Evolutionary conservation across 2,329 filamentous ascomycete species (phyloP), one percentile per base, ranked within the genome.

Genomic region (Aspergillus brunneoviolaceus): DNA sequence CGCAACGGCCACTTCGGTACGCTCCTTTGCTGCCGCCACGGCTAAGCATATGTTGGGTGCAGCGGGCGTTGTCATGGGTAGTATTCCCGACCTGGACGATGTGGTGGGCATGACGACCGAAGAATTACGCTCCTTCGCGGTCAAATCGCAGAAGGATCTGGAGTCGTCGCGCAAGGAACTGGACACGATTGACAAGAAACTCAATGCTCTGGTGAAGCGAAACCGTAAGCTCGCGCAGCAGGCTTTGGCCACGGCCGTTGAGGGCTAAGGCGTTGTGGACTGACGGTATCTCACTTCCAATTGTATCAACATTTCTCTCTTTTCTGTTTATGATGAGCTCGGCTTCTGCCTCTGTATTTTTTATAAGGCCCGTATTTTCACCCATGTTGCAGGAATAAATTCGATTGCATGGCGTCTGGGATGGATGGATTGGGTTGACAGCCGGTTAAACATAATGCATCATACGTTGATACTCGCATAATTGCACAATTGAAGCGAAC

Each of bases 151-250:
- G 29, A 84, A 87, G 56, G 89, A 94, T 74, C 87, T 92, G 77
- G 89, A 92, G 65, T 80, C 81, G 10, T 84, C 93, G 66, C 87
- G 88, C 73, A 82, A 83, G 66, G 88, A 94, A 61, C 87, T 92
- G 67, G 82, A 81, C 57, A 60, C 70, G 4, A 69, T 78, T 39
- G 79, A 81, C 62, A 81, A 80, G 67, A 77, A 79, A 61, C 69
- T 78, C 29, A 65, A 64, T 25, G 76, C 72, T 11, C 63, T 79
- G 25, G 72, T 79, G 42, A 77, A 78, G 50, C 70, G 77, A 11
- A 79, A 79, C 66, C 77, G 74, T 66, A 79, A 79, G 62, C 66
- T 79, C 29, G 74, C 74, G 52, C 76, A 78, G 57, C 76, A 78
- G 62, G 77, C 77, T 7, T 57, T 79, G 29, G 61, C 69, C 7